Percentiles rank a stretch among this genome's conserved stretches.
These are phyloP conservation scores for Ogataea hybrid DNA, from an alignment of 1,139 yeast species.

Conservation along the genomic window DNA sequence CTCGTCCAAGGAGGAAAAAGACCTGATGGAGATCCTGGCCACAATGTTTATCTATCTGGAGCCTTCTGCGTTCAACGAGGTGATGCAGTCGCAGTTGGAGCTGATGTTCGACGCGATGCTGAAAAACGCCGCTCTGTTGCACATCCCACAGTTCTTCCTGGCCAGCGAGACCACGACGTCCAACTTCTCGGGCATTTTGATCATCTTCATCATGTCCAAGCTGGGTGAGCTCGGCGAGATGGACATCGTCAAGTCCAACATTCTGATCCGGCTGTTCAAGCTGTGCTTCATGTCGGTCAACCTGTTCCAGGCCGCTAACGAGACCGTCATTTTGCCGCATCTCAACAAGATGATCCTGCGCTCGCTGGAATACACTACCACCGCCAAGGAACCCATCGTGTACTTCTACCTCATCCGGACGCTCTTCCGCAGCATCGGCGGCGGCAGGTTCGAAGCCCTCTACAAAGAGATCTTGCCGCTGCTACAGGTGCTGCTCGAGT, in stretches of 20 bases:
- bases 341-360: conserved; percentile 77
- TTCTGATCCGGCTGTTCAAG: conserved; percentile 82
- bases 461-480: conserved; percentile 93
- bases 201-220: conserved; percentile 71
- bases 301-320: conserved; percentile 84
- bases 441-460: conserved; percentile 89
- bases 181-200: conserved; percentile 83
- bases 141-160: conserved; percentile 89
- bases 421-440: conserved; percentile 90
- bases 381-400: conserved; percentile 89
- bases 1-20: conserved; percentile 91
- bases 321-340: conserved; percentile 86
- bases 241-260: conserved; percentile 74
- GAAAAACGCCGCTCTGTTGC: conserved; percentile 81
- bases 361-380: conserved; percentile 76
- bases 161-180: conserved; percentile 94
- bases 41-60: conserved; percentile 92
- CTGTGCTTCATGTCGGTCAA: conserved; percentile 95
- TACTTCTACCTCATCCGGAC: conserved; percentile 88
- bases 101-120: conserved; percentile 77
- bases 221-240: conserved; percentile 79
- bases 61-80: conserved; percentile 93
- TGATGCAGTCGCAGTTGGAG: conserved; percentile 78
- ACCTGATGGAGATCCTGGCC: conserved; percentile 93
- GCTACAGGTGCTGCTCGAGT: conserved; percentile 79